Percentiles rank a stretch among this genome's conserved stretches.
phyloP scores from a whole-genome alignment of 257 asterid species.

The Capsicum pubescens region DNA sequence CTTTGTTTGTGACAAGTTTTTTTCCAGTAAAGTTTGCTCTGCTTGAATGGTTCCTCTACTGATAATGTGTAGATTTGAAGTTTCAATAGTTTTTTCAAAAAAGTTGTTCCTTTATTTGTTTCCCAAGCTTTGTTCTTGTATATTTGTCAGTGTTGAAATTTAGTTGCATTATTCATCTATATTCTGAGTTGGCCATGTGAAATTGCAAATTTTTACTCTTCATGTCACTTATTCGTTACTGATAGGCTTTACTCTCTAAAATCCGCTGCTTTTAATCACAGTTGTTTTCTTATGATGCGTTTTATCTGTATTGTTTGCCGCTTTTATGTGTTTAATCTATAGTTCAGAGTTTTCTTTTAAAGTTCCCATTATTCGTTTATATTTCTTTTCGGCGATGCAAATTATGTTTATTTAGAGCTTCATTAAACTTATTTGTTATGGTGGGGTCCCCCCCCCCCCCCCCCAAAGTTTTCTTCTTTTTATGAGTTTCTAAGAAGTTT shows the following conservation, averaged over 20 bases:
- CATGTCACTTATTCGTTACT: background rate
- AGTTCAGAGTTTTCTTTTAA: background rate
- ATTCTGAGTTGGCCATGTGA: background rate
- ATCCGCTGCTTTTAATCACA: background rate
- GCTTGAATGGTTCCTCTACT: background rate
- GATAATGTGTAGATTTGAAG: background rate
- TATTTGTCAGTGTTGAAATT: background rate
- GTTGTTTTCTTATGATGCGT: background rate
- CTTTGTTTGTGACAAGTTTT: background rate
- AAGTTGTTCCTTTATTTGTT: background rate
- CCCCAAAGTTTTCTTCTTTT: background rate
- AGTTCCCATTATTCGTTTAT: background rate
- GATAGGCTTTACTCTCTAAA: background rate
- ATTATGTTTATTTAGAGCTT: background rate
- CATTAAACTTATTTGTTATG: background rate
- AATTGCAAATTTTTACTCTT: background rate
- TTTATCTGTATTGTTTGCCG: background rate
- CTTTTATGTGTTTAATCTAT: background rate
- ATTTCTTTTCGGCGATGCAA: background rate
- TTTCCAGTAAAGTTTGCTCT: background rate
- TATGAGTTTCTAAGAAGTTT: background rate
- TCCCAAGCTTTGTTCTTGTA: background rate
- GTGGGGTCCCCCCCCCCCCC: background rate
- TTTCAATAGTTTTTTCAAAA: background rate
- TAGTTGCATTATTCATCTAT: background rate